A percentile compares a stretch with the other conserved stretches of the same genome.
phyloP scores from a whole-genome alignment of 371 early-diverging fungal genomes.

The Mycotypha africana region DNA sequence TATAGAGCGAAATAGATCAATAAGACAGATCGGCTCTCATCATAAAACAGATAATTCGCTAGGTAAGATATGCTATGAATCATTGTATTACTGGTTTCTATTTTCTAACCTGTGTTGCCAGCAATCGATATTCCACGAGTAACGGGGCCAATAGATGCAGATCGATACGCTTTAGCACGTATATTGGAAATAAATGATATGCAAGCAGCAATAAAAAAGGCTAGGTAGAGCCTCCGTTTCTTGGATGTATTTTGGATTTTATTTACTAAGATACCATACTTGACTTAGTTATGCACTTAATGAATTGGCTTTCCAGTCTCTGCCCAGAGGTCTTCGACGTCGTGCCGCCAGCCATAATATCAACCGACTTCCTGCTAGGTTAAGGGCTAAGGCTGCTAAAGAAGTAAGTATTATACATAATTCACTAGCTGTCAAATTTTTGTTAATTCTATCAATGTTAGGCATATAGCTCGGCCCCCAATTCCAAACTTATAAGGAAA shows the following conservation, averaged over 20 bases:
- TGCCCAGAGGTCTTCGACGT: conserved; percentile 85
- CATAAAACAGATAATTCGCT: conserved; percentile 7
- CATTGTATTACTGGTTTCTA: not conserved
- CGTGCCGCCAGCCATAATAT: conserved; percentile 90
- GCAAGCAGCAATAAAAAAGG: conserved; percentile 59
- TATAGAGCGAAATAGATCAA: conserved; percentile 13
- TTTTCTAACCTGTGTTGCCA: no score
- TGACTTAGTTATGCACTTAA: conserved; percentile 54
- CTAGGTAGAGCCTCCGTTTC: no score
- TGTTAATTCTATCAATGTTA: not conserved
- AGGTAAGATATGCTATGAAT: conserved; percentile 1
- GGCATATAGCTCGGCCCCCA: conserved; percentile 12
- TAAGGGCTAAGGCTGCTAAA: conserved; percentile 65
- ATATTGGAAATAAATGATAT: conserved; percentile 81
- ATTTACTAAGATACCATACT: no score
- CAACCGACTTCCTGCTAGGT: conserved; percentile 74
- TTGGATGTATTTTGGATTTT: no score
- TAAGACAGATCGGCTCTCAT: conserved; percentile 11
- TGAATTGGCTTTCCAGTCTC: conserved; percentile 78
- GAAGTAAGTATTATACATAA: conserved; percentile 52
- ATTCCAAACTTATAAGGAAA: conserved; percentile 2
- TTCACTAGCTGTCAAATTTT: conserved; percentile 11
- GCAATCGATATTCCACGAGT: conserved; percentile 11
- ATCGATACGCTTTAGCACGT: conserved; percentile 43
- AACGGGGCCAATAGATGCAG: conserved; percentile 15